Percentiles rank a stretch among this genome's conserved stretches.
Conservation (phyloP, 768 basidiomycete species). For the Termitomyces sp. region DNA sequence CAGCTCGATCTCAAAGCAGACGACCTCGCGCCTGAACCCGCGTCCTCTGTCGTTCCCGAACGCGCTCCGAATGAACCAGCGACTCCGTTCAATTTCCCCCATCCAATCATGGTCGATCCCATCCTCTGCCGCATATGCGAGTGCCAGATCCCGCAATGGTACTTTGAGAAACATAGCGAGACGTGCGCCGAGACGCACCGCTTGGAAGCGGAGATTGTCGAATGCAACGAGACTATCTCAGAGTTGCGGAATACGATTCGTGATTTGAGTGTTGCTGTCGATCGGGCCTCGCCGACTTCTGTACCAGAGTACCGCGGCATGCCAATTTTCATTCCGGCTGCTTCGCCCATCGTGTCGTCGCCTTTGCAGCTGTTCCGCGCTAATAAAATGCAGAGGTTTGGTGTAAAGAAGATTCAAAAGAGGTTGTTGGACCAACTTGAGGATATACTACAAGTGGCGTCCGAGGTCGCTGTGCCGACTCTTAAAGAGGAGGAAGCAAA, state of each 20-base stretch:
- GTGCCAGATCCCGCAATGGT: slow-evolving; percentile 95
- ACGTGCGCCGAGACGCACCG: slow-evolving; percentile 96
- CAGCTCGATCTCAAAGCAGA: slow-evolving; percentile 50
- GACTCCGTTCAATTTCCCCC: slow-evolving; percentile 70
- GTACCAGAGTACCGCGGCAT: slow-evolving; percentile 84
- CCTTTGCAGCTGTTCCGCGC: slow-evolving; percentile 75
- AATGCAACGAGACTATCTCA: slow-evolving; percentile 87
- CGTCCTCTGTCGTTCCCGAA: slow-evolving; percentile 33
- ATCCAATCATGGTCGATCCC: slow-evolving; percentile 73
- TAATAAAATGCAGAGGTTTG: slow-evolving; percentile 72
- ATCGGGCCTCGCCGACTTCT: slow-evolving; percentile 61
- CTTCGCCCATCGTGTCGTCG: slow-evolving; percentile 65
- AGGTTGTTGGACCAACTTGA: slow-evolving; percentile 82
- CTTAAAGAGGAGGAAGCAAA: slow-evolving; percentile 89
- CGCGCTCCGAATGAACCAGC: slow-evolving; percentile 36
- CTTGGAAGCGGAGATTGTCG: slow-evolving; percentile 89
- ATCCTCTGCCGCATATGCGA: slow-evolving; percentile 98
- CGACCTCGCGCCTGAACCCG: slow-evolving; percentile 36
- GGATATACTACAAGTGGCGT: slow-evolving; percentile 74
- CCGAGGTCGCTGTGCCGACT: slow-evolving; percentile 81
- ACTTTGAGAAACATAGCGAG: slow-evolving; percentile 99
- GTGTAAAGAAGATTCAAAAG: slow-evolving; percentile 77
- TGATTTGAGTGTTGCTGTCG: slow-evolving; percentile 67
- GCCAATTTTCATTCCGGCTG: slow-evolving; percentile 72
- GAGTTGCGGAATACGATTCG: slow-evolving; percentile 86